Conservation (phyloP, 2,329 filamentous ascomycete genomes). For the Arthrobotrys conoides region DNA sequence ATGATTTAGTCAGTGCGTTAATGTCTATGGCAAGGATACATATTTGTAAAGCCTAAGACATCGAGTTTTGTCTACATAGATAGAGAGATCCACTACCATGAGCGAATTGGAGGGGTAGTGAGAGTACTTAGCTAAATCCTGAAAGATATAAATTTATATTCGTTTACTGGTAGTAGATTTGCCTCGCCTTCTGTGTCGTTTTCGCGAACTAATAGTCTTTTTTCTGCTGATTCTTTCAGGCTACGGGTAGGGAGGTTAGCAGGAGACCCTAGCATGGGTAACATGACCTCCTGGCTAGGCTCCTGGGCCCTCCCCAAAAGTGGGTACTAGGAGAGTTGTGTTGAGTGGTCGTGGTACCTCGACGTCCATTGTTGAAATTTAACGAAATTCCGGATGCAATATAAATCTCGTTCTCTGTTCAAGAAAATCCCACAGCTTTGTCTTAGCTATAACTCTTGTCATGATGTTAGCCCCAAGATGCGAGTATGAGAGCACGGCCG, state of each 20-base stretch:
- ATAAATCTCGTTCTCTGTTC: conserved; percentile 1
- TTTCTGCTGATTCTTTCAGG: conserved; percentile 5
- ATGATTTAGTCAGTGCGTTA: conserved; percentile 21
- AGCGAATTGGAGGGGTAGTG: conserved; percentile 5
- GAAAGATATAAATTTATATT: conserved; percentile 23
- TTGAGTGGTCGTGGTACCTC: conserved; percentile 60
- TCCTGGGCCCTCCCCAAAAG: conserved; percentile 46
- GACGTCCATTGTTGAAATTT: conserved; percentile 42
- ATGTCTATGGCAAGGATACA: not conserved
- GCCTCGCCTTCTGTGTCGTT: not conserved
- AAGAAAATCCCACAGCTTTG: conserved; percentile 4
- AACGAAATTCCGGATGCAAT: conserved; percentile 17
- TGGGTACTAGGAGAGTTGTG: conserved; percentile 59
- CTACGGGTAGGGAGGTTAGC: conserved; percentile 18
- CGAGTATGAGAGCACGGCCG: conserved; percentile 15
- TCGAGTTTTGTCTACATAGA: not conserved
- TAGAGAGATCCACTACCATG: not conserved
- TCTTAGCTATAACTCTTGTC: not conserved
- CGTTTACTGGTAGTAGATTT: not conserved
- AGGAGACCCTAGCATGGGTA: conserved; percentile 47
- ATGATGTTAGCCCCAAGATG: conserved; percentile 27
- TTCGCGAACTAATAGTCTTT: not conserved
- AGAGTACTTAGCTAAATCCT: conserved; percentile 9
- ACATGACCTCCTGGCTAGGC: conserved; percentile 55
- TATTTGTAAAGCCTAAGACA: not conserved